Evolutionary conservation across 225 moss, liverwort and hornwort species (phyloP).

Genomic region (Bryoerythrophyllum caledonicum): DNA sequence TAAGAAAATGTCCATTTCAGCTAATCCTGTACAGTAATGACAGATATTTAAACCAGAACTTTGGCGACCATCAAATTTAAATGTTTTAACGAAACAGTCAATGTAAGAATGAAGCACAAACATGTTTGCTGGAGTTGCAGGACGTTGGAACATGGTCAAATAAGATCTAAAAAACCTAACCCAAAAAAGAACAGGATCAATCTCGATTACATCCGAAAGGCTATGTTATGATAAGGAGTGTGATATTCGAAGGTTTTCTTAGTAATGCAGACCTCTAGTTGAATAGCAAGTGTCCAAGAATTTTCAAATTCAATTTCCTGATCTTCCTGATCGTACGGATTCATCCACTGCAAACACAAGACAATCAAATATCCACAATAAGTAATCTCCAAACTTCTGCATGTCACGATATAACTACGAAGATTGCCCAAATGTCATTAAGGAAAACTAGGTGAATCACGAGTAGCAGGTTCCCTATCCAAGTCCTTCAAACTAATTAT

Average conservation of each 20-base stretch:
- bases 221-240: not conserved
- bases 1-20: not conserved
- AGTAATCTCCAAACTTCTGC: not conserved
- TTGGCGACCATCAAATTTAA: not conserved
- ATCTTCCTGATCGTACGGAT: slow-evolving; percentile 19
- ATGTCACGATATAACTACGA: not conserved
- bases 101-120: not conserved
- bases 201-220: not conserved
- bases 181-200: not conserved
- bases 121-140: not conserved
- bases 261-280: slow-evolving; percentile 50
- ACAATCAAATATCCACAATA: not conserved
- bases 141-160: slow-evolving; percentile 6
- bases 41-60: not conserved
- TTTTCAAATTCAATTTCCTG: slow-evolving; percentile 27
- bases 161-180: not conserved
- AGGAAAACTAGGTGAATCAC: not conserved
- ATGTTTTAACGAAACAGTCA: no score
- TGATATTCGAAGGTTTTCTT: not conserved
- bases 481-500: not conserved
- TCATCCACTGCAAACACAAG: slow-evolving; percentile 59
- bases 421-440: not conserved
- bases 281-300: slow-evolving; percentile 63
- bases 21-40: not conserved
- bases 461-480: not conserved